Evolutionary conservation across 306 rosid genomes (phyloP), one percentile per base, ranked within the genome.

Genomic region (Medicago lupulina): DNA sequence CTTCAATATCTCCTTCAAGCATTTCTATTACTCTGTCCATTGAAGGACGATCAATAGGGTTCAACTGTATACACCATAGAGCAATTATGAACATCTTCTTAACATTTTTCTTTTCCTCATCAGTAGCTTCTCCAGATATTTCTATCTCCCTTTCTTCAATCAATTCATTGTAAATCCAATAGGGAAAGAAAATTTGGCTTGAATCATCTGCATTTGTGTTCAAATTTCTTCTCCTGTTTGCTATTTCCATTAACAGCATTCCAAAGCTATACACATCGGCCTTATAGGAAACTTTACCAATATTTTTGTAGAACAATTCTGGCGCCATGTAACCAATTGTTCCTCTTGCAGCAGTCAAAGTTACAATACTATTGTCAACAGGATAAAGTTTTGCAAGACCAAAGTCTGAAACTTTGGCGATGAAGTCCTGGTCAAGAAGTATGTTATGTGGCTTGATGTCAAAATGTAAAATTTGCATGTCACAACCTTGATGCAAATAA

Each of bases 271-370:
- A 66, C 0, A 66, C 71, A 41, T 66, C 71, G 7, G 71, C 71
- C 21, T 66, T 66, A 7, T 66, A 18, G 7, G 54, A 66, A 0
- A 66, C 53, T 18, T 53, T 53, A 18, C 71, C 71, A 19, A 66
- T 66, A 11, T 66, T 66, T 66, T 66, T 66, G 28, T 66, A 66
- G 53, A 66, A 66, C 38, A 66, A 41, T 21, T 66, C 71, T 2
- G 71, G 71, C 12, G 71, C 71, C 71, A 66, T 66, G 16, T 66
- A 66, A 66, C 71, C 71, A 8, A 66, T 40, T 10, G 71, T 66
- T 66, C 71, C 71, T 18, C 71, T 66, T 2, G 71, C 71, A 0
- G 71, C 71, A 1, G 71, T 66, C 21, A 66, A 41, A 11, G 53
- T 7, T 12, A 66, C 54, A 41, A 41, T 66, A 18, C 53, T 66